Base-by-base conservation (phyloP, 495 filamentous ascomycete genomes). In the Gamarada debralockiae region DNA sequence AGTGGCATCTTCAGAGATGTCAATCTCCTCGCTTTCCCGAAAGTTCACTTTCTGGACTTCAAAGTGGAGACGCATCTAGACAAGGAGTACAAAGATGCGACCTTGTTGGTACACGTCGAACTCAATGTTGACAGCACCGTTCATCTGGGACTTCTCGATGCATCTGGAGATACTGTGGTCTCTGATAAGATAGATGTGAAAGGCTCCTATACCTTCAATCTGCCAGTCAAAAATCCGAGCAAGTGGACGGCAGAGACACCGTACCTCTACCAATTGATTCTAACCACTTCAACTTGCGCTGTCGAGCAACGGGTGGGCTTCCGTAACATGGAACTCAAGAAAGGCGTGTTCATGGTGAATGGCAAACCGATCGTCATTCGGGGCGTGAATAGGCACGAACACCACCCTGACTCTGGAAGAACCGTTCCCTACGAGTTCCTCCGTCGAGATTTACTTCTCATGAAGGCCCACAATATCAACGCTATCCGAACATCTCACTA, bases 211-310 rank as follows among this genome's bases (percentile, higher is more conserved):
- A 53, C 31, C 17, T 64, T 60, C 24, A 44, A 12, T 10, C 7
- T 57, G 20, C 53, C 38, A 13, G 47, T 60, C 18, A 29, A 34
- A 20, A 46, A 50, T 14, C 53, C 60, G 15, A 24, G 71, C 17
- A 82, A 84, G 65, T 89, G 85, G 85, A 85, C 83, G 1, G 84
- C 85, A 4, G 85, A 88, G 65, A 80, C 76, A 0, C 85, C 85
- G 0, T 73, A 82, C 53, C 70, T 88, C 1, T 88, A 82, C 57
- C 70, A 70, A 8, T 51, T 82, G 7, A 36, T 73, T 1, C 63
- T 81, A 22, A 57, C 56, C 2, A 65, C 72, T 20, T 53, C 67
- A n/a, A 56, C 68, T 15, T 76, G 77, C 33, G 40, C 54, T 0
- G 63, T 74, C 5, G 36, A 52, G 17, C 81, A 87, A 52, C 70